Percentiles rank a stretch among this genome's conserved stretches.
Conservation (phyloP, 2,329 filamentous ascomycete genomes). For the Biscogniauxia sp. region DNA sequence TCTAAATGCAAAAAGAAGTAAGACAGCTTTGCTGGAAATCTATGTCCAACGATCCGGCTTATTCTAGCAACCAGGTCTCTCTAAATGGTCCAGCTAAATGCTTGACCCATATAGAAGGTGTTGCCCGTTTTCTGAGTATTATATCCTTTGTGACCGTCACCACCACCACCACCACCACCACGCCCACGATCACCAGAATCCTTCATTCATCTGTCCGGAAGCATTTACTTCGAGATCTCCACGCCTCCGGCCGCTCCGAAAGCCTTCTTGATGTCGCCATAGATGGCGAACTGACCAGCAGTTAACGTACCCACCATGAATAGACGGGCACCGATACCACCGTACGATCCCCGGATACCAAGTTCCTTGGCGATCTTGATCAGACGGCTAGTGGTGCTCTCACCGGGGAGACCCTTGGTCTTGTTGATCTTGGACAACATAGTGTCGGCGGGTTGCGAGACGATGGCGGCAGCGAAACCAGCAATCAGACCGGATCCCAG, state of each 20-base stretch:
- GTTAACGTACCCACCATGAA: conserved; percentile 71
- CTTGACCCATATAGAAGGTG: conserved; percentile 14
- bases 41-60: conserved; percentile 22
- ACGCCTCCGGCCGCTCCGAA: conserved; percentile 61
- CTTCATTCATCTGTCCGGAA: background rate
- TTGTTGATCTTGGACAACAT: conserved; percentile 85
- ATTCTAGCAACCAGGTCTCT: conserved; percentile 15
- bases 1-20: conserved; percentile 30
- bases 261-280: conserved; percentile 52
- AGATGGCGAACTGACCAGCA: conserved; percentile 73
- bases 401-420: conserved; percentile 70
- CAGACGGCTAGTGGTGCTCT: conserved; percentile 67
- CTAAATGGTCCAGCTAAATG: conserved; percentile 1
- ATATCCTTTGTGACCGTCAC: conserved; percentile 13
- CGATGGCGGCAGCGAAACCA: conserved; percentile 72
- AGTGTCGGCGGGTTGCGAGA: conserved; percentile 76
- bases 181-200: background rate
- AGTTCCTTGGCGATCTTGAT: conserved; percentile 76
- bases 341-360: conserved; percentile 65
- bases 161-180: background rate
- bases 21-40: conserved; percentile 23
- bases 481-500: conserved; percentile 71
- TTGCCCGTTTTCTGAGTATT: conserved; percentile 22
- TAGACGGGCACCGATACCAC: conserved; percentile 70
- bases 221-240: conserved; percentile 46